Evolutionary conservation across 129 eudicot genomes (phyloP).

Genomic region (Escallonia herrerae): DNA sequence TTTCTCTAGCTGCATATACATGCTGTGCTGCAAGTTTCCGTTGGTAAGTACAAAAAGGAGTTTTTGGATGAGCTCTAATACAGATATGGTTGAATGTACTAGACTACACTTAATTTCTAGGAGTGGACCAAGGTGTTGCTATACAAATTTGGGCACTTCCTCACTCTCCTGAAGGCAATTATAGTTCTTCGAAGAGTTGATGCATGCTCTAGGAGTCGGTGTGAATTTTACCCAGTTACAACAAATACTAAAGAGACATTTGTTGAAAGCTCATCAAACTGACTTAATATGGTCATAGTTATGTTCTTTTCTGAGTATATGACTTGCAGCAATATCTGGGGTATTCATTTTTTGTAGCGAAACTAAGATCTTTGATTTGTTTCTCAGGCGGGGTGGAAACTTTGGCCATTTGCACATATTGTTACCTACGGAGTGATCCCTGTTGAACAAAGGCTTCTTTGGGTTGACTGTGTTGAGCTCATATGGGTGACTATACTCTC

Average conservation of each 20-base stretch:
- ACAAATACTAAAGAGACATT: neutral
- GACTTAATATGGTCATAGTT: neutral
- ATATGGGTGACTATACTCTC: slow-evolving; percentile 95
- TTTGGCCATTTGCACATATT: slow-evolving; percentile 97
- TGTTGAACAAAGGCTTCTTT: slow-evolving; percentile 92
- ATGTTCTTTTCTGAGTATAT: neutral
- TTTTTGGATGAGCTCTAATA: too few relatives aligned
- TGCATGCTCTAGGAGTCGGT: neutral
- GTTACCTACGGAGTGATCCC: slow-evolving; percentile 92
- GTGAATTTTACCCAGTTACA: neutral
- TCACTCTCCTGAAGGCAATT: neutral
- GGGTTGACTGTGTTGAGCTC: slow-evolving; percentile 98
- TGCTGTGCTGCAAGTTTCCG: too few relatives aligned
- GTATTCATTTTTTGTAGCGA: neutral
- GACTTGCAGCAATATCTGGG: neutral
- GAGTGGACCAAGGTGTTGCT: too few relatives aligned
- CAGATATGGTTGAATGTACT: too few relatives aligned
- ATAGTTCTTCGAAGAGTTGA: neutral
- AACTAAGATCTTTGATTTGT: neutral
- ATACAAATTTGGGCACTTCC: neutral
- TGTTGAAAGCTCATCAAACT: neutral
- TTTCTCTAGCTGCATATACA: too few relatives aligned
- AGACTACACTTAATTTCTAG: too few relatives aligned
- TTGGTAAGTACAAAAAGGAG: too few relatives aligned
- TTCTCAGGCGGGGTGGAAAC: slow-evolving; percentile 97